Percentiles rank a stretch among this genome's conserved stretches.
These are phyloP conservation scores for Penicillium sclerotiorum DNA, from an alignment of 2,329 filamentous ascomycete species.

Conservation along the genomic window DNA sequence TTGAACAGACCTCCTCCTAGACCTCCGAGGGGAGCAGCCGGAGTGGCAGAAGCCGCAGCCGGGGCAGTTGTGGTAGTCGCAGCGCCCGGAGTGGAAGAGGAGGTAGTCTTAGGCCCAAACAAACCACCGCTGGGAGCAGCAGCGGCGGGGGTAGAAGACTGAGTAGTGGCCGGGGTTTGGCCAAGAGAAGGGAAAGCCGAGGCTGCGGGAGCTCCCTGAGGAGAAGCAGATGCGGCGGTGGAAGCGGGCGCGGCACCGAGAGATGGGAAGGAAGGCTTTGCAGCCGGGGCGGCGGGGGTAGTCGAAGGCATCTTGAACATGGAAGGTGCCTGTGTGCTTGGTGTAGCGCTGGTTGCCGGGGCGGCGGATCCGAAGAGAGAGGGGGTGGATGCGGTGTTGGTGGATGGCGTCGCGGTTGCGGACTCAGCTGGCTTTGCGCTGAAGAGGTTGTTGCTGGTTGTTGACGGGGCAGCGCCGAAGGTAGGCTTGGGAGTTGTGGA, in stretches of 20 bases:
- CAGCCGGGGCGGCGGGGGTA: conserved; percentile 25
- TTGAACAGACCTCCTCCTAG: conserved; percentile 29
- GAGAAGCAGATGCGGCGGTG: conserved; percentile 18
- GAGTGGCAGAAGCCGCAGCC: conserved; percentile 29
- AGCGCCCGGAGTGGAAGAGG: conserved; percentile 30
- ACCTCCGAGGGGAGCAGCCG: conserved; percentile 18
- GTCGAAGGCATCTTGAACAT: conserved; percentile 33
- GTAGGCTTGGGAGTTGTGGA: conserved; percentile 31
- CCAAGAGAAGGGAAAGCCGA: conserved; percentile 34
- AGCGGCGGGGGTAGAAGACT: conserved; percentile 35
- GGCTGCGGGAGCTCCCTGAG: conserved; percentile 25
- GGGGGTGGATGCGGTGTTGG: conserved; percentile 31
- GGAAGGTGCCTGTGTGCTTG: conserved; percentile 27
- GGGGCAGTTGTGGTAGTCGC: conserved; percentile 35
- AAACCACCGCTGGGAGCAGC: conserved; percentile 29
- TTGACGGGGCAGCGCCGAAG: conserved; percentile 27
- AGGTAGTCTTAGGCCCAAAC: conserved; percentile 34
- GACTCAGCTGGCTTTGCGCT: conserved; percentile 36
- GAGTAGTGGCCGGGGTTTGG: conserved; percentile 32
- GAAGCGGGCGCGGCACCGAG: conserved; percentile 21
- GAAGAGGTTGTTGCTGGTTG: conserved; percentile 32
- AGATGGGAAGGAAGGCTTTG: conserved; percentile 28
- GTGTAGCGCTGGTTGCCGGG: conserved; percentile 18
- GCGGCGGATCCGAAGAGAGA: conserved; percentile 28
- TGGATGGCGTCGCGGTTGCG: conserved; percentile 26